phyloP scores from a whole-genome alignment of 108 stramenopile genomes.

The Cyclotella sp. region DNA sequence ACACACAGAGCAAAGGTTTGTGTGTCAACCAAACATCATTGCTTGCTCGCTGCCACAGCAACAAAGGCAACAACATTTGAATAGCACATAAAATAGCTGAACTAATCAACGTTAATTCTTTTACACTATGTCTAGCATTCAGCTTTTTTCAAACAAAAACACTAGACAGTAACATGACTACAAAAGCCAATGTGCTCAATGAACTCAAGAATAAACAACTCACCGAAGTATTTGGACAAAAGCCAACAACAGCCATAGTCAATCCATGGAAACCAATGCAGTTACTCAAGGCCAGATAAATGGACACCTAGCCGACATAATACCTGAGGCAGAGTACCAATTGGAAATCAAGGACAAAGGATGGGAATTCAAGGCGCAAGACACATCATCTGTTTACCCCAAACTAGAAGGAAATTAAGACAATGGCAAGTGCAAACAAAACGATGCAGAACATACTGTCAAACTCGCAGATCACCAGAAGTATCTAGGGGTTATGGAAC shows the following conservation, averaged over 20 bases:
- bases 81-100: slow-evolving; percentile 13
- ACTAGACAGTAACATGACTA: background rate
- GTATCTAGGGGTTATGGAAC: background rate
- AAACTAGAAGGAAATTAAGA: background rate
- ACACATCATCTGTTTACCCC: background rate
- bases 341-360: slow-evolving; percentile 2
- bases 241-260: background rate
- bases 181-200: background rate
- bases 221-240: slow-evolving; percentile 7
- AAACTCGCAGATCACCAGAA: background rate
- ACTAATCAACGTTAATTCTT: background rate
- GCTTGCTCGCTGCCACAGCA: too few relatives aligned
- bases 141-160: background rate
- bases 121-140: slow-evolving; percentile 12
- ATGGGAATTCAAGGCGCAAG: background rate
- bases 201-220: background rate
- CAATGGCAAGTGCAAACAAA: background rate
- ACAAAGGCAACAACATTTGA: too few relatives aligned
- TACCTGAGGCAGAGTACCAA: slow-evolving; percentile 1
- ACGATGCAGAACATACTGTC: slow-evolving; percentile 1
- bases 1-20: too few relatives aligned
- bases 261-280: background rate
- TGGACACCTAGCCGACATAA: slow-evolving; percentile 6
- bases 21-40: too few relatives aligned
- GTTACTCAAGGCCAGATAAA: background rate